Evolutionary conservation across 306 rosid genomes (phyloP).

Genomic region (Begonia masoniana): DNA sequence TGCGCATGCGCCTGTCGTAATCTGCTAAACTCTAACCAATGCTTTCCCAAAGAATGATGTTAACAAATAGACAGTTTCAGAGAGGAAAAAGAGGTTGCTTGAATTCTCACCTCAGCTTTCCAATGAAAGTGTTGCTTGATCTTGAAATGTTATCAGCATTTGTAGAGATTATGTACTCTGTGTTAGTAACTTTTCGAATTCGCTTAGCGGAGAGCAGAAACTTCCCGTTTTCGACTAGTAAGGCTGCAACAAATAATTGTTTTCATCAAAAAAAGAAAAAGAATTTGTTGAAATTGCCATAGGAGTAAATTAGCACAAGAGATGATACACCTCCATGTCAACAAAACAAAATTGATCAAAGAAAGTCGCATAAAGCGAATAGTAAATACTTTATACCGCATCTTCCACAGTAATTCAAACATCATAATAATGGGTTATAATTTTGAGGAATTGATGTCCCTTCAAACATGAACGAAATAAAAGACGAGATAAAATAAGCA

Average conservation of each 20-base stretch:
- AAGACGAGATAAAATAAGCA: too few relatives aligned
- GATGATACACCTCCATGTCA: neutral
- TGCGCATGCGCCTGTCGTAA: too few relatives aligned
- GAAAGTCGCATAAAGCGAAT: too few relatives aligned
- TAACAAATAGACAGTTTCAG: neutral
- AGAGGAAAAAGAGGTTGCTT: neutral
- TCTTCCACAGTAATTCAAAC: too few relatives aligned
- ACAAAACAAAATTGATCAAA: conserved; percentile 8
- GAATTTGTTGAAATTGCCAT: too few relatives aligned
- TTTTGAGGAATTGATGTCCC: too few relatives aligned
- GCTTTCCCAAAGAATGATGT: neutral
- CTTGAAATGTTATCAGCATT: conserved; percentile 75
- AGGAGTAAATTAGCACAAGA: too few relatives aligned
- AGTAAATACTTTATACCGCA: too few relatives aligned
- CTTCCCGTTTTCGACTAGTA: conserved; percentile 83
- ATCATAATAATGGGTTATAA: too few relatives aligned
- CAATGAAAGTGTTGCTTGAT: conserved; percentile 73
- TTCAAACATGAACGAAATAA: too few relatives aligned
- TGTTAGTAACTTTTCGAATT: conserved; percentile 67
- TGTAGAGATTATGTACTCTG: conserved; percentile 78
- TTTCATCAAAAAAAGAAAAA: neutral
- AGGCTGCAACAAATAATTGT: conserved; percentile 27
- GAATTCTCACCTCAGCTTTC: conserved; percentile 57
- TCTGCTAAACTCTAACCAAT: neutral
- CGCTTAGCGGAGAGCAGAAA: conserved; percentile 91